Evolutionary conservation across 2,329 filamentous ascomycete genomes (phyloP).

Genomic region (Claviceps sp.): DNA sequence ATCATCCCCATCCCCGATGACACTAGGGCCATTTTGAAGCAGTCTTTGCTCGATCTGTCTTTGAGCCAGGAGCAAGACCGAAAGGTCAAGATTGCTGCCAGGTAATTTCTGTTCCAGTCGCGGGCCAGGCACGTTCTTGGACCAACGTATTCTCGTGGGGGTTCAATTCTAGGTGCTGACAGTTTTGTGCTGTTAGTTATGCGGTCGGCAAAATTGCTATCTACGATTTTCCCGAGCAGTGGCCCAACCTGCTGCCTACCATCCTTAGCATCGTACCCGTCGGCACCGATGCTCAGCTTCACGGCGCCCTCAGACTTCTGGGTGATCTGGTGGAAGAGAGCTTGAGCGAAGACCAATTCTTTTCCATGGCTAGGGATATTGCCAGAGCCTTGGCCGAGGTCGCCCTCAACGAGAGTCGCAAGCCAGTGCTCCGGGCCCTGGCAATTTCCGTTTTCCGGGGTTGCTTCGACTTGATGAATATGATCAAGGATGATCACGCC

Average conservation of each 20-base stretch:
- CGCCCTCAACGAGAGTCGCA: constrained; percentile 61
- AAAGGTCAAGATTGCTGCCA: constrained; percentile 80
- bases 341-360: constrained; percentile 90
- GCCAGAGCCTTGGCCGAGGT: constrained; percentile 74
- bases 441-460: constrained; percentile 82
- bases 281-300: constrained; percentile 66
- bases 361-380: constrained; percentile 73
- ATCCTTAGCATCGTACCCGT: constrained; percentile 65
- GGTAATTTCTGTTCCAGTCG: constrained; percentile 32
- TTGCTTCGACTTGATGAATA: constrained; percentile 91
- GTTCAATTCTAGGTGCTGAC: neutral
- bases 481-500: constrained; percentile 89
- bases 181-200: constrained; percentile 29
- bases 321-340: constrained; percentile 85
- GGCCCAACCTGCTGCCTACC: constrained; percentile 76
- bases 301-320: constrained; percentile 80
- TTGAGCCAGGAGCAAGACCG: constrained; percentile 62
- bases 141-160: neutral
- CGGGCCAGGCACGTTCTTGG: neutral
- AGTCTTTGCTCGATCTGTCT: constrained; percentile 63
- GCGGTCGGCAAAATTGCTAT: constrained; percentile 88
- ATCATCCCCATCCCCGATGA: constrained; percentile 57
- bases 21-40: constrained; percentile 60
- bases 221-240: constrained; percentile 85
- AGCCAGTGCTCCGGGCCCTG: constrained; percentile 64